Evolutionary conservation across 345 rosid species (phyloP).

Genomic region (Odontarrhena argentea): DNA sequence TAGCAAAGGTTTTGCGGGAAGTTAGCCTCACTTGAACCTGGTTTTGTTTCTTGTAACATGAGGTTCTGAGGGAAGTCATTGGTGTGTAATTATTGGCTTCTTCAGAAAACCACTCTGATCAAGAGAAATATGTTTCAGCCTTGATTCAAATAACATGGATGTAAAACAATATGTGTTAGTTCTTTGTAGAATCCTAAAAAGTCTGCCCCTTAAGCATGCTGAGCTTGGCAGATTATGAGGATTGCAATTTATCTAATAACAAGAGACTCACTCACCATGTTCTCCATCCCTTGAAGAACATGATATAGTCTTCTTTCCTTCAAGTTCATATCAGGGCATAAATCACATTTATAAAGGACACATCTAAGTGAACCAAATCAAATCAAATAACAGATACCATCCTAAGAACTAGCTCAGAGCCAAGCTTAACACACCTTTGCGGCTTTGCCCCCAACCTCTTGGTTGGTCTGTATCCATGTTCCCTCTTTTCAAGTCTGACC

Average conservation of each 20-base stretch:
- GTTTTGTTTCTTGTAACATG: neutral
- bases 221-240: neutral
- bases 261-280: neutral
- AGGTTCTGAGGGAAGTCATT: conserved; percentile 1
- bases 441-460: too few species aligned
- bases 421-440: too few species aligned
- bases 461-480: too few species aligned
- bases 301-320: neutral
- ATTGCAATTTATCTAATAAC: neutral
- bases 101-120: neutral
- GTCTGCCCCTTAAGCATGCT: neutral
- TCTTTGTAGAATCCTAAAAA: neutral
- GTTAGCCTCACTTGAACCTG: conserved; percentile 45
- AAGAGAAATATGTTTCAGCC: conserved; percentile 12
- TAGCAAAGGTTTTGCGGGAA: conserved; percentile 71
- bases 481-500: too few species aligned
- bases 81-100: conserved; percentile 3
- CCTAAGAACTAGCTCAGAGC: too few species aligned
- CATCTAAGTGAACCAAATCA: too few species aligned
- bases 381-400: too few species aligned
- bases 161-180: conserved; percentile 2
- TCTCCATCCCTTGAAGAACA: neutral
- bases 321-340: neutral
- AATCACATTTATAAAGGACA: too few species aligned
- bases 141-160: conserved; percentile 13